phyloP scores from a whole-genome alignment of 306 rosid species.

The Dicorynia guianensis region DNA sequence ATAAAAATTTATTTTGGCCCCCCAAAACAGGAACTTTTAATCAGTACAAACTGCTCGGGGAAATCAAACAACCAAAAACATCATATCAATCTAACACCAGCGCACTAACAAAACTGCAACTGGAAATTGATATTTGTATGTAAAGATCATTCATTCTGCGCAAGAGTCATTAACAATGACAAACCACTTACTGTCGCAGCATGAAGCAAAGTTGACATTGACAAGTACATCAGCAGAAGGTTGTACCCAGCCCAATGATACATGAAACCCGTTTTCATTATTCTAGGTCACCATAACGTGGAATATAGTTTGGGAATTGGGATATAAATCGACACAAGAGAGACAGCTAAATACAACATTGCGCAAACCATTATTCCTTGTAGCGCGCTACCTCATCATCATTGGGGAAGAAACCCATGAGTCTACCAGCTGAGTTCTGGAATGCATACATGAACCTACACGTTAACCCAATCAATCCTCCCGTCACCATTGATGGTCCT shows the following conservation, averaged over 20 bases:
- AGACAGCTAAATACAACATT: neutral
- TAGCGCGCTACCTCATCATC: slow-evolving; percentile 84
- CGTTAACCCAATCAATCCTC: slow-evolving; percentile 86
- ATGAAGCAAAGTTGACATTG: neutral
- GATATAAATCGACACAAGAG: neutral
- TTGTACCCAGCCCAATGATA: neutral
- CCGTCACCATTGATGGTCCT: slow-evolving; percentile 97
- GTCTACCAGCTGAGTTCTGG: slow-evolving; percentile 88
- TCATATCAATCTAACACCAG: neutral
- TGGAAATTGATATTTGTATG: neutral
- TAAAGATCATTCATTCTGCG: neutral
- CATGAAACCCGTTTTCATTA: slow-evolving; percentile 9
- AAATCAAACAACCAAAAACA: neutral
- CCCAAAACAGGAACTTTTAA: too few species aligned
- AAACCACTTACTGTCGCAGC: neutral
- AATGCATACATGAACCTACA: slow-evolving; percentile 98
- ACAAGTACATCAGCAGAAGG: neutral
- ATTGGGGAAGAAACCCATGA: slow-evolving; percentile 97
- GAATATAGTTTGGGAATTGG: neutral
- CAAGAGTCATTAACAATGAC: neutral
- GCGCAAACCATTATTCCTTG: slow-evolving; percentile 60
- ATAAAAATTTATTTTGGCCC: too few species aligned
- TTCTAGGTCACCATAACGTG: slow-evolving; percentile 8
- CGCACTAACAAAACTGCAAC: neutral
- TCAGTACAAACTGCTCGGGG: too few species aligned